Percentiles rank a stretch among this genome's conserved stretches.
Conservation (phyloP, 345 rosid species). For the Gossypium mustelinum region DNA sequence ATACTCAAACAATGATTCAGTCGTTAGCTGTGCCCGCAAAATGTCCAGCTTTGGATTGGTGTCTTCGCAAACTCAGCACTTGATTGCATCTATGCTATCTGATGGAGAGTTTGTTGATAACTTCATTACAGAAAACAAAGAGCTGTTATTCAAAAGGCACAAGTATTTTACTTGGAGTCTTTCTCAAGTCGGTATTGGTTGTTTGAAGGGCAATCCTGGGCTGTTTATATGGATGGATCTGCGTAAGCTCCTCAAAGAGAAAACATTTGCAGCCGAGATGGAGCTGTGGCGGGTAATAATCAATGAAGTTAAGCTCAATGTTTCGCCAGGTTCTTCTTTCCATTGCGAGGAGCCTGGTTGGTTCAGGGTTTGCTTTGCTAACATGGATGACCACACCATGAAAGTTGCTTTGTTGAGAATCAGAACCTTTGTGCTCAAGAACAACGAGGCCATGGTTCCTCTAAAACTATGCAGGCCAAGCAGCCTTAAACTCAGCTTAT, state of each 20-base stretch:
- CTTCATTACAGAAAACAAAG: conserved; percentile 50
- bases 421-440: conserved; percentile 36
- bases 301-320: conserved; percentile 78
- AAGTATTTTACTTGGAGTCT: conserved; percentile 46
- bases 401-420: conserved; percentile 68
- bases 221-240: conserved; percentile 86
- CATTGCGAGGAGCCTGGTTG: conserved; percentile 84
- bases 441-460: conserved; percentile 39
- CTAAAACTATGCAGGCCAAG: conserved; percentile 50
- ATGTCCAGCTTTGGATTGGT: conserved; percentile 96
- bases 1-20: conserved; percentile 78
- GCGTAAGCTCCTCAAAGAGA: conserved; percentile 47
- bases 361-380: conserved; percentile 94
- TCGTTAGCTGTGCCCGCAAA: conserved; percentile 61
- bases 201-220: conserved; percentile 67
- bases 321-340: conserved; percentile 82
- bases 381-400: conserved; percentile 79
- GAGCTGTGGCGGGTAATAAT: conserved; percentile 66
- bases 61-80: conserved; percentile 76
- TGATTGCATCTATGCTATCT: conserved; percentile 64
- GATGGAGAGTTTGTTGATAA: conserved; percentile 62
- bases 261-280: conserved; percentile 49
- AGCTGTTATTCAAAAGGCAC: conserved; percentile 49
- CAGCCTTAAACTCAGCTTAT: conserved; percentile 62
- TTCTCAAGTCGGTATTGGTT: conserved; percentile 48